These are phyloP conservation scores for Lunasporangiospora selenospora DNA, from an alignment of 192 early-diverging fungal species.

Conservation along the genomic window DNA sequence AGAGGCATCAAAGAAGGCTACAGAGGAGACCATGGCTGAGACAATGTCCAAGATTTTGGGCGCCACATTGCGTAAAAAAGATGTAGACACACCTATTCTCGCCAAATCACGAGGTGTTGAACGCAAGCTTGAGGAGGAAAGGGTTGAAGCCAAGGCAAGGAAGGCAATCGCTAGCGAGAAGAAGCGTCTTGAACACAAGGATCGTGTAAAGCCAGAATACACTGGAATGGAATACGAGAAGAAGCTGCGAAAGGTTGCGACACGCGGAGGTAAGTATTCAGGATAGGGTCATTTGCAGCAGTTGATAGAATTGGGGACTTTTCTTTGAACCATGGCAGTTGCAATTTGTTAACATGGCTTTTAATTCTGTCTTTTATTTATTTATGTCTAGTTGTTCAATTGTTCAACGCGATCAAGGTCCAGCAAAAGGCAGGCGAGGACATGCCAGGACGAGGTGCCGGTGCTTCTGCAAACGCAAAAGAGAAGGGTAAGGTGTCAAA, in stretches of 20 bases:
- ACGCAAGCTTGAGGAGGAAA: constrained; percentile 82
- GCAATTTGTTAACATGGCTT: constrained; percentile 4
- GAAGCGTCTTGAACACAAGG: constrained; percentile 67
- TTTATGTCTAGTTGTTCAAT: constrained; percentile 73
- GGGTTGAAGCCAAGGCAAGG: constrained; percentile 84
- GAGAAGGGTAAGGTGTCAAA: constrained; percentile 54
- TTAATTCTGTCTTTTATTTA: constrained; percentile 12
- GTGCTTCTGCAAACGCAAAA: constrained; percentile 53
- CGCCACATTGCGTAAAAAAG: constrained; percentile 47
- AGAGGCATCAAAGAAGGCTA: constrained; percentile 57
- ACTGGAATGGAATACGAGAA: constrained; percentile 88
- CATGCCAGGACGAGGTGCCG: constrained; percentile 59
- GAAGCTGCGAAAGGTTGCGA: constrained; percentile 88
- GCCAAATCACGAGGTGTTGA: constrained; percentile 83
- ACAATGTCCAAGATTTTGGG: constrained; percentile 75
- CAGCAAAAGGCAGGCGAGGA: constrained; percentile 84
- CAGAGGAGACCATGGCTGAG: constrained; percentile 64
- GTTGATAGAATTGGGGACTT: background rate
- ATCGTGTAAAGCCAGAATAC: constrained; percentile 77
- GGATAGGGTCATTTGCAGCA: background rate
- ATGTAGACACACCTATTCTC: constrained; percentile 75
- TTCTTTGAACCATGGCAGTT: background rate
- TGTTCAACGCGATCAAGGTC: constrained; percentile 93
- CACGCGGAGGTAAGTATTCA: constrained; percentile 74
- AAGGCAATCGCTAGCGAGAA: constrained; percentile 77